These are phyloP conservation scores for Rosellinia necatrix DNA, from an alignment of 2,329 filamentous ascomycete species.

Conservation along the genomic window DNA sequence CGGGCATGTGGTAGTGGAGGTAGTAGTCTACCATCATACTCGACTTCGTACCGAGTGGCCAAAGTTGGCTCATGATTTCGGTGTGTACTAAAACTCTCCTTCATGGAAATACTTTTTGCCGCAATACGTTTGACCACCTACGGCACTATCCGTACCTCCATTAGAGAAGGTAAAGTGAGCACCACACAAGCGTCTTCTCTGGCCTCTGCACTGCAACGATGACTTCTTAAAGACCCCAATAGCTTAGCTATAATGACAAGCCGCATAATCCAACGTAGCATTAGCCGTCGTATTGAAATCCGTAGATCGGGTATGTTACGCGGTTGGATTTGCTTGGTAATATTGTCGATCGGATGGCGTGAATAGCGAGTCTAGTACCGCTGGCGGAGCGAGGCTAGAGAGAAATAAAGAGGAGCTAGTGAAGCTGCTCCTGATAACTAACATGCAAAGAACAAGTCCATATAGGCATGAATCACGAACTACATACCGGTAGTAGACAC, in stretches of 20 bases:
- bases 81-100: conserved; percentile 40
- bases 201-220: conserved; percentile 13
- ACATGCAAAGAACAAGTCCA: conserved; percentile 1
- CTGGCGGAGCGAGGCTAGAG: not conserved
- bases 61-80: not conserved
- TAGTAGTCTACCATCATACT: no score
- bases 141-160: conserved; percentile 2
- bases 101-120: conserved; percentile 30
- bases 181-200: not conserved
- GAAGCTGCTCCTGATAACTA: not conserved
- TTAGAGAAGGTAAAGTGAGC: not conserved
- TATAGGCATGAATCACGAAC: conserved; percentile 4
- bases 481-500: not conserved
- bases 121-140: conserved; percentile 12
- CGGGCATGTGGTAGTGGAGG: no score
- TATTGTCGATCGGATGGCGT: conserved; percentile 5
- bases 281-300: not conserved
- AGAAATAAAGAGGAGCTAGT: not conserved
- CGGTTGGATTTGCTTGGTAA: not conserved
- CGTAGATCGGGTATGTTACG: not conserved
- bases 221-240: not conserved
- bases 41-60: not conserved
- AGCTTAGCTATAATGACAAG: not conserved
- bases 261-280: not conserved
- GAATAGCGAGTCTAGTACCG: not conserved